Evolutionary conservation across 768 basidiomycete species (phyloP).

Genomic region (Serendipita vermifera): DNA sequence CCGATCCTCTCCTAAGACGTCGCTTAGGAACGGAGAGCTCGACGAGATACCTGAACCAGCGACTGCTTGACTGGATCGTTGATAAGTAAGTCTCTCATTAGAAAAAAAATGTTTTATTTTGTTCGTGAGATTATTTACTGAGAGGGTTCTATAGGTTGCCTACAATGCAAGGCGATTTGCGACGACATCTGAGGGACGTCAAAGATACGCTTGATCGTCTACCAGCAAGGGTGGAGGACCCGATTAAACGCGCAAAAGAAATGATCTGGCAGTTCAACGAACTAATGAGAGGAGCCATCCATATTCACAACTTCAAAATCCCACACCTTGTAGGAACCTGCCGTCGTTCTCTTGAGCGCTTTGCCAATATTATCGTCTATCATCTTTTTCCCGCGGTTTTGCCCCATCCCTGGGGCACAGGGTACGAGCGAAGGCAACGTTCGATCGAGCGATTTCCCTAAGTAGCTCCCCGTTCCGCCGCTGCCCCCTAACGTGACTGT

Average conservation of each 20-base stretch:
- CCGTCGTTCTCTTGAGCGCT: not conserved
- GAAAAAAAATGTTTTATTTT: not conserved
- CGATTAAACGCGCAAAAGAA: not conserved
- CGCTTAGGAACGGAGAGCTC: too few species aligned
- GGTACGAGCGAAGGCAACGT: not conserved
- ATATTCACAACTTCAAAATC: conserved; percentile 1
- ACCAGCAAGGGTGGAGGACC: not conserved
- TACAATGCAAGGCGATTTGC: not conserved
- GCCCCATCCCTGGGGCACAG: not conserved
- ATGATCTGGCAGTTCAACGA: not conserved
- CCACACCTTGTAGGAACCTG: not conserved
- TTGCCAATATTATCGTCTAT: not conserved
- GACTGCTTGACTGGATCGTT: not conserved
- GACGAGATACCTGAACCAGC: not conserved
- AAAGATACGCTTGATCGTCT: not conserved
- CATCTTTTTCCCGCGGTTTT: conserved; percentile 3
- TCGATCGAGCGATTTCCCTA: not conserved
- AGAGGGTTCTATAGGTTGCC: too few species aligned
- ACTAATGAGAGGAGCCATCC: not conserved
- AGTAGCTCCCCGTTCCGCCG: too few species aligned
- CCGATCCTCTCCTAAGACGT: too few species aligned
- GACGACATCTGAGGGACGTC: not conserved
- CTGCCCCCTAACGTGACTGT: too few species aligned
- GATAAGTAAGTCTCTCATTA: not conserved
- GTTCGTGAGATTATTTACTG: too few species aligned